Evolutionary conservation across 176 grass and related monocot species (phyloP), one percentile per base, ranked within the genome.

Genomic region (Pharus latifolius): DNA sequence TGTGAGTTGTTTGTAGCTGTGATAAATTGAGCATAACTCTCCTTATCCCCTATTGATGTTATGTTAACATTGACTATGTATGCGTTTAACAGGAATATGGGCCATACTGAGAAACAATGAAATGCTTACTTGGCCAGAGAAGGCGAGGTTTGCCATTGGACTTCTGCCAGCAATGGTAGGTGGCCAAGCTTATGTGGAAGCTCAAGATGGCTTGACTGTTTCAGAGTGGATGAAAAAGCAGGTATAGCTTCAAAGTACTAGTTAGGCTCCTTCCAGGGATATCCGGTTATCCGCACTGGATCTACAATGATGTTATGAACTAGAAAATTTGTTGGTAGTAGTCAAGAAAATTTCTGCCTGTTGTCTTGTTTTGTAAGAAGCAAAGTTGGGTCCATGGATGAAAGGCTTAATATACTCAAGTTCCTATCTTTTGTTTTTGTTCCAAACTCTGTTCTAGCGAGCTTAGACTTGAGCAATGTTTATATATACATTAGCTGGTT

Each of bases 71-170:
- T 67, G 20, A 73, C 17, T 37, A 37, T 48, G 15, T 3, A n/a
- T 74, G 61, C 23, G 83, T 60, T 81, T 79, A 64, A 61, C 80
- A 98, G 95, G 84, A 75, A 78, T 98, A 85, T 98, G 87, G 84
- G 95, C 95, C 37, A 97, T 97, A 73, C 80, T 98, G 74, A 83
- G 62, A 76, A 98, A 98, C 66, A 98, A 86, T 49, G 89, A 98
- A 93, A 93, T 98, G 90, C 84, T 98, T 80, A 93, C 89, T 47
- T 98, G 95, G 95, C 87, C 90, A 0, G 95, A 98, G 81, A 98
- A 98, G 76, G 84, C 93, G 37, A 90, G 82, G 75, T 98, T 98
- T 98, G 95, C 95, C 34, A 85, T 98, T 80, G 93, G 95, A 60
- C 91, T 98, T 85, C 67, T 98, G 60, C 95, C 95, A 51, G 95